These are phyloP conservation scores for Pelargonium cotyledonis DNA, from an alignment of 441 rosid species.

Conservation along the genomic window DNA sequence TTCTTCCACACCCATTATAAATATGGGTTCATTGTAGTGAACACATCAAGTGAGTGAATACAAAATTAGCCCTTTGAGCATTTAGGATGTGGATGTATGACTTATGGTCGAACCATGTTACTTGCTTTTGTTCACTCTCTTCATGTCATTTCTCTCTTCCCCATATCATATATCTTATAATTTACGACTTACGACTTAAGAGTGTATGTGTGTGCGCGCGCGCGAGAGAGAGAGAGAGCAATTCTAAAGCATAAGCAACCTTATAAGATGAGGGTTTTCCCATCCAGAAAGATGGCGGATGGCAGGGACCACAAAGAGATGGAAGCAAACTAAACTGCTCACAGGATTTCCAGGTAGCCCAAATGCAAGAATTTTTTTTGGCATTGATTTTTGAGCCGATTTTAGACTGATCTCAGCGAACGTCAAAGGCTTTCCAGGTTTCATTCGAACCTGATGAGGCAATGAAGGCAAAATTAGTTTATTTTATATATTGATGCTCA, in stretches of 20 bases:
- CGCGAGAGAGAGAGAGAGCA: slow-evolving; percentile 9
- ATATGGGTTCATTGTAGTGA: too few relatives aligned
- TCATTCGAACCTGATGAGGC: slow-evolving; percentile 69
- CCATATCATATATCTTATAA: background rate
- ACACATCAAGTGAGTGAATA: too few relatives aligned
- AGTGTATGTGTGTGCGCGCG: background rate
- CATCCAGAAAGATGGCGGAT: slow-evolving; percentile 81
- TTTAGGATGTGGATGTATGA: too few relatives aligned
- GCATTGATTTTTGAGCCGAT: slow-evolving; percentile 24
- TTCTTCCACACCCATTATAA: too few relatives aligned
- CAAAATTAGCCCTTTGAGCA: too few relatives aligned
- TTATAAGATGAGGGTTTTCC: slow-evolving; percentile 60
- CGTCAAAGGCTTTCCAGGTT: slow-evolving; percentile 90
- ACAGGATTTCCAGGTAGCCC: slow-evolving; percentile 99
- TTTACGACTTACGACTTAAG: too few relatives aligned
- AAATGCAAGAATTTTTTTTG: slow-evolving; percentile 68
- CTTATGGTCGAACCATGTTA: too few relatives aligned
- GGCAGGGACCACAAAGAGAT: slow-evolving; percentile 77
- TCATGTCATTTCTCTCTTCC: slow-evolving; percentile 1
- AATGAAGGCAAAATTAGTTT: slow-evolving; percentile 15
- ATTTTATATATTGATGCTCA: slow-evolving; percentile 14
- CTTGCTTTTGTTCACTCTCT: background rate
- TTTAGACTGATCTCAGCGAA: slow-evolving; percentile 63
- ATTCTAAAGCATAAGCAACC: slow-evolving; percentile 43
- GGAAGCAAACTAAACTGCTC: slow-evolving; percentile 85